Percentiles rank a stretch among this genome's conserved stretches.
These are phyloP conservation scores for Schizothecium vesticola DNA, from an alignment of 495 filamentous ascomycete genomes.

Conservation along the genomic window DNA sequence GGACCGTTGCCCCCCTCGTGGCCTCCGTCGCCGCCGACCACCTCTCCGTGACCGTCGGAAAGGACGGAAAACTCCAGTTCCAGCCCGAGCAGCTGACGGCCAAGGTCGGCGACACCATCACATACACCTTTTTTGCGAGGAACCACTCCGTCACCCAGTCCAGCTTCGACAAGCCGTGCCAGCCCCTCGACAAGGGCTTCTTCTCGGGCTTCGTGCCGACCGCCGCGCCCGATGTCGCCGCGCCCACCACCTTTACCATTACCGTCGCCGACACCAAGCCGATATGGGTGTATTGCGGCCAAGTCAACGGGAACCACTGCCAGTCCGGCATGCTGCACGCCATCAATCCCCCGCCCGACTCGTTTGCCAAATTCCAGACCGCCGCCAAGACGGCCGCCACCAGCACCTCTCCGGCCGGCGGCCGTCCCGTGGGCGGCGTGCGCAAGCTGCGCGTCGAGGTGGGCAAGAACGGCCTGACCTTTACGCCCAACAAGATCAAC, in stretches of 20 bases:
- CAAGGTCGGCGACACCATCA: constrained; percentile 42
- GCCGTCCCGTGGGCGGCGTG: constrained; percentile 29
- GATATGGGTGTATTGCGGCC: constrained; percentile 56
- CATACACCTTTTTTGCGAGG: constrained; percentile 57
- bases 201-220: constrained; percentile 47
- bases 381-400: constrained; percentile 23
- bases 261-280: constrained; percentile 54
- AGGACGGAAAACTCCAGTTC: constrained; percentile 33
- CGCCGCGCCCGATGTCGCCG: constrained; percentile 24
- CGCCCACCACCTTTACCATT: constrained; percentile 47
- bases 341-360: constrained; percentile 38
- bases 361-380: constrained; percentile 32
- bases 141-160: constrained; percentile 60
- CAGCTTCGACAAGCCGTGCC: constrained; percentile 53
- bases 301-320: constrained; percentile 37
- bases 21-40: constrained; percentile 28
- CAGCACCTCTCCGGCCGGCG: constrained; percentile 28
- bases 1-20: constrained; percentile 20
- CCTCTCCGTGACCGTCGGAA: constrained; percentile 32
- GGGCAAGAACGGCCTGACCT: constrained; percentile 30
- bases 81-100: constrained; percentile 30
- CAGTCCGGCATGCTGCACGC: constrained; percentile 39
- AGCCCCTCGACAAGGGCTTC: constrained; percentile 43
- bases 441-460: constrained; percentile 34
- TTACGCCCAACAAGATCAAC: constrained; percentile 34